Percentiles rank a stretch among this genome's conserved stretches.
Conservation (phyloP, 768 basidiomycete species). For the Boletus coccyginus region DNA sequence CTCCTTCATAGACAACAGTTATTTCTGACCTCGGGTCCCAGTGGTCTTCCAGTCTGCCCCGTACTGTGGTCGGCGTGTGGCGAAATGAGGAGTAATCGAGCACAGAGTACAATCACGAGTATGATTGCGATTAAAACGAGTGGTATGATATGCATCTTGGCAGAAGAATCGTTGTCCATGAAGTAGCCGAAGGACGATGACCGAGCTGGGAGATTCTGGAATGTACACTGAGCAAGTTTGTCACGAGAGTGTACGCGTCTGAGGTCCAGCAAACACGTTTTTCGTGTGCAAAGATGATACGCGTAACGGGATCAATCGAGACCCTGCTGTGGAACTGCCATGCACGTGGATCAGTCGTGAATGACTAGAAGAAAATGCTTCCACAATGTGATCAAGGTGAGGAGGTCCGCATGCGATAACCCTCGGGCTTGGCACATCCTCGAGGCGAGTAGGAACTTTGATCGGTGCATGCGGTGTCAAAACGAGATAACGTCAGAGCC, state of each 20-base stretch:
- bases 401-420: too few relatives aligned
- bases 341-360: too few relatives aligned
- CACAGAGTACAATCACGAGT: not conserved
- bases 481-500: too few relatives aligned
- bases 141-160: not conserved
- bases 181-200: too few relatives aligned
- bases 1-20: not conserved
- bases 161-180: not conserved
- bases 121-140: not conserved
- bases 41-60: not conserved
- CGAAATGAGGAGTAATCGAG: not conserved
- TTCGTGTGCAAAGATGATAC: too few relatives aligned
- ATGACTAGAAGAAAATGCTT: too few relatives aligned
- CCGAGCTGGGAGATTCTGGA: not conserved
- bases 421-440: too few relatives aligned
- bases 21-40: not conserved
- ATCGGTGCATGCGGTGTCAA: too few relatives aligned
- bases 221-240: not conserved
- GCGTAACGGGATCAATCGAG: not conserved
- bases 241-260: not conserved
- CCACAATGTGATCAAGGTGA: too few relatives aligned
- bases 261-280: not conserved
- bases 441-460: too few relatives aligned
- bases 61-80: not conserved
- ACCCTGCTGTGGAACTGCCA: not conserved